Evolutionary conservation across 129 eudicot genomes (phyloP).

Genomic region (Arctium lappa): DNA sequence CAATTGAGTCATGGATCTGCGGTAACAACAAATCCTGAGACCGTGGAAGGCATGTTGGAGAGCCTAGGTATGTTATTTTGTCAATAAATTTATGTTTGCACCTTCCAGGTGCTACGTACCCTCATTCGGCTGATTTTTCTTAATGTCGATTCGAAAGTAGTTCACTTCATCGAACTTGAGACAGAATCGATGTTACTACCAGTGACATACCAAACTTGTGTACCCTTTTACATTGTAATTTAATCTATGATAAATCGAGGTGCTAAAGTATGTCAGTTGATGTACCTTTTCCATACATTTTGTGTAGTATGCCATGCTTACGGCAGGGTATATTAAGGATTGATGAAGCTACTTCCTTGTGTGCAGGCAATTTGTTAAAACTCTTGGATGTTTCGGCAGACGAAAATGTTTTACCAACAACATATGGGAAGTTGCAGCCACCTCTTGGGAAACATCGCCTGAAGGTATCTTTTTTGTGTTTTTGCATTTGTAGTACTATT

Average conservation of each 20-base stretch:
- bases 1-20: conserved; percentile 61
- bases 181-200: not conserved
- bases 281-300: not conserved
- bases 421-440: conserved; percentile 93
- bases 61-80: conserved; percentile 56
- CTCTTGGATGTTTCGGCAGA: conserved; percentile 71
- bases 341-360: not conserved
- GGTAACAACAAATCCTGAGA: conserved; percentile 60
- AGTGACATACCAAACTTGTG: not conserved
- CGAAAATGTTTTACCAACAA: conserved; percentile 56
- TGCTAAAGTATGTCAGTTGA: not conserved
- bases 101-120: not conserved
- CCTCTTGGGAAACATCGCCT: conserved; percentile 95
- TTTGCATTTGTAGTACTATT: not conserved
- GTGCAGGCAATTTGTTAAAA: conserved; percentile 69
- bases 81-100: not conserved
- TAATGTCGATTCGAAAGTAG: not conserved
- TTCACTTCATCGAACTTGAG: not conserved
- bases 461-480: conserved; percentile 45
- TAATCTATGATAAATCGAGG: not conserved
- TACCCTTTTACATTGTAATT: not conserved
- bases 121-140: not conserved
- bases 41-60: conserved; percentile 91
- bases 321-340: not conserved
- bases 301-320: not conserved